A percentile compares a stretch with the other conserved stretches of the same genome.
phyloP scores from a whole-genome alignment of 228 moss, liverwort and hornwort species.

The Sphagnum fallax region DNA sequence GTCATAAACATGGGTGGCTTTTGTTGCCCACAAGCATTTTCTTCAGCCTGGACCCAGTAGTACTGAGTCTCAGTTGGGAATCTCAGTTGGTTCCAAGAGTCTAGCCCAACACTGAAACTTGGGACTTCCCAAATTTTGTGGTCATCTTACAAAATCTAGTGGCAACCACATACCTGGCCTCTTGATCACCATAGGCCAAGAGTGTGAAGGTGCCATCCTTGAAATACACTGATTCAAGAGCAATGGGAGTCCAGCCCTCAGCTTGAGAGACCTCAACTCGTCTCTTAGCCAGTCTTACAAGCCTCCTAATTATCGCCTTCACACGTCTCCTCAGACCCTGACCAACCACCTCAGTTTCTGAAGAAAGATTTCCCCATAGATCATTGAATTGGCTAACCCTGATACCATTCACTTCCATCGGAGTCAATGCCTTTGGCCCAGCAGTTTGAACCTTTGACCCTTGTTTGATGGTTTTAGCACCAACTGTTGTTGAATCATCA shows the following conservation, averaged over 20 bases:
- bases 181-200: constrained; percentile 91
- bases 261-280: constrained; percentile 51
- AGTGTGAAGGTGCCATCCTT: constrained; percentile 87
- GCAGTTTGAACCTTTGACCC: too few species aligned
- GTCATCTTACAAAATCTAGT: neutral
- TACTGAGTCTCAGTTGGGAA: too few species aligned
- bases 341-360: constrained; percentile 18
- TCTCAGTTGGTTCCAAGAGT: too few species aligned
- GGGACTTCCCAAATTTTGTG: too few species aligned
- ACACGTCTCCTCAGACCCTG: constrained; percentile 35
- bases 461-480: too few species aligned
- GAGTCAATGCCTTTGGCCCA: too few species aligned
- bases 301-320: constrained; percentile 39
- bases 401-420: constrained; percentile 3
- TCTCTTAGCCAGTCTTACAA: constrained; percentile 55
- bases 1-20: too few species aligned
- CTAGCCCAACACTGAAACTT: too few species aligned
- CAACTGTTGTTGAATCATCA: too few species aligned
- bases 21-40: too few species aligned
- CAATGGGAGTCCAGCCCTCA: constrained; percentile 69
- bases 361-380: constrained; percentile 36
- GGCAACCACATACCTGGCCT: constrained; percentile 64
- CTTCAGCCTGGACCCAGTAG: too few species aligned
- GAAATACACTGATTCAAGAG: constrained; percentile 79
- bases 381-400: constrained; percentile 29